These are phyloP conservation scores for Actinidia arguta DNA, from an alignment of 179 eudicot species.

Conservation along the genomic window DNA sequence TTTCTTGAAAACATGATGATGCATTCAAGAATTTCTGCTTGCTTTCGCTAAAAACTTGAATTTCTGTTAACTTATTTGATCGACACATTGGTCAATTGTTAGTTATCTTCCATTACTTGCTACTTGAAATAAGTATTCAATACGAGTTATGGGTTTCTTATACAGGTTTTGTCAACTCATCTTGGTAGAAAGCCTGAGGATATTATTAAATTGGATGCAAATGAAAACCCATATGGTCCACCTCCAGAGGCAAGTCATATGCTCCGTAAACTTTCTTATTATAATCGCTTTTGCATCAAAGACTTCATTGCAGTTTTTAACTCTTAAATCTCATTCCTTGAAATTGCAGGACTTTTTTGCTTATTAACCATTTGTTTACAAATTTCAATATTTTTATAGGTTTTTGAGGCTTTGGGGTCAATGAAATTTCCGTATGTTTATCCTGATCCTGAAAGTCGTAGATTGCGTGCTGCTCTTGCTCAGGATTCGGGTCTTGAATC, in stretches of 20 bases:
- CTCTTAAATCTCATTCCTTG: background rate
- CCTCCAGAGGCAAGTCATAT: conserved; percentile 90
- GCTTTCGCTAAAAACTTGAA: too few relatives aligned
- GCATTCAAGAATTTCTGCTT: conserved; percentile 12
- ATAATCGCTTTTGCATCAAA: background rate
- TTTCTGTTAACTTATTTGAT: too few relatives aligned
- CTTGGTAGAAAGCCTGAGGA: conserved; percentile 97
- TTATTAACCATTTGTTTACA: background rate
- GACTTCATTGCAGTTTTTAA: background rate
- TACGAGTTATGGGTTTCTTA: conserved; percentile 12
- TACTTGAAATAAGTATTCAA: background rate
- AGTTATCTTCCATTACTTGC: conserved; percentile 10
- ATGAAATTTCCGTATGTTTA: conserved; percentile 91
- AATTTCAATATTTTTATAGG: conserved; percentile 52
- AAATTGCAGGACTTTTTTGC: background rate
- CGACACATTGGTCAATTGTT: background rate
- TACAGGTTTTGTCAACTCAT: conserved; percentile 83
- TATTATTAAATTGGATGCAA: conserved; percentile 91
- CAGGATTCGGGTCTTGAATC: conserved; percentile 88
- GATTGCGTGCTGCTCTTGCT: conserved; percentile 92
- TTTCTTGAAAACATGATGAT: background rate
- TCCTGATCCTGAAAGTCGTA: conserved; percentile 96
- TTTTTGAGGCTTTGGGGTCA: conserved; percentile 81
- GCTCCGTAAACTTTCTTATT: background rate
- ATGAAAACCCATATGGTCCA: conserved; percentile 98